Evolutionary conservation across 164 flowering plant species (phyloP).

Genomic region (Sextonia rubra): DNA sequence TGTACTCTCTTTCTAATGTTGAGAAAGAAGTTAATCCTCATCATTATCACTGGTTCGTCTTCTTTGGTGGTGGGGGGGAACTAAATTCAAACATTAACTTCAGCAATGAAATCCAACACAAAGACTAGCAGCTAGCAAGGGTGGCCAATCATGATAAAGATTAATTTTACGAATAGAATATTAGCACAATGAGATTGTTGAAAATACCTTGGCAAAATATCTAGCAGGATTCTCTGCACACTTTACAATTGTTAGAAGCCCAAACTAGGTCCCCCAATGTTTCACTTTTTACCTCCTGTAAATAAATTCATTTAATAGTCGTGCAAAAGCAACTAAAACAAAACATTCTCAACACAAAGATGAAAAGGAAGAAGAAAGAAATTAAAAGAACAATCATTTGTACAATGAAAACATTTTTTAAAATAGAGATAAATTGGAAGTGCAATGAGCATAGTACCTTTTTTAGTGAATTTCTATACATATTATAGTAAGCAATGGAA

Average conservation of each 20-base stretch:
- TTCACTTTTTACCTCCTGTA: slow-evolving; percentile 72
- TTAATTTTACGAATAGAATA: neutral
- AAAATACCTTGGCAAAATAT: slow-evolving; percentile 65
- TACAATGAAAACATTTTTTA: too few species aligned
- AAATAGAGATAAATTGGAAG: neutral
- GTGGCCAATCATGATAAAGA: neutral
- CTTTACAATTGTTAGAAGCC: slow-evolving; percentile 50
- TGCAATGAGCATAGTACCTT: slow-evolving; percentile 37
- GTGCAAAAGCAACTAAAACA: neutral
- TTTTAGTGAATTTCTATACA: slow-evolving; percentile 47
- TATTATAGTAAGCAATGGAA: slow-evolving; percentile 33
- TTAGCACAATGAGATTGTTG: neutral
- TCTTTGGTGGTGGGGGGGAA: too few species aligned
- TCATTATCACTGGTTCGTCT: too few species aligned
- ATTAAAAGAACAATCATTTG: neutral
- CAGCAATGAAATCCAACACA: neutral
- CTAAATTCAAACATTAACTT: neutral
- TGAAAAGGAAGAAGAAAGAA: neutral
- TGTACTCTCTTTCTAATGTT: too few species aligned
- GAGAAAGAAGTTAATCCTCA: too few species aligned
- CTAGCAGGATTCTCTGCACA: slow-evolving; percentile 63
- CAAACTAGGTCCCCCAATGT: slow-evolving; percentile 60
- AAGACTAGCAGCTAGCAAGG: neutral
- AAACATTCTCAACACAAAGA: neutral
- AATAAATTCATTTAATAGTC: neutral